Conservation (phyloP, 768 basidiomycete genomes). For the Fomitopsis serialis region DNA sequence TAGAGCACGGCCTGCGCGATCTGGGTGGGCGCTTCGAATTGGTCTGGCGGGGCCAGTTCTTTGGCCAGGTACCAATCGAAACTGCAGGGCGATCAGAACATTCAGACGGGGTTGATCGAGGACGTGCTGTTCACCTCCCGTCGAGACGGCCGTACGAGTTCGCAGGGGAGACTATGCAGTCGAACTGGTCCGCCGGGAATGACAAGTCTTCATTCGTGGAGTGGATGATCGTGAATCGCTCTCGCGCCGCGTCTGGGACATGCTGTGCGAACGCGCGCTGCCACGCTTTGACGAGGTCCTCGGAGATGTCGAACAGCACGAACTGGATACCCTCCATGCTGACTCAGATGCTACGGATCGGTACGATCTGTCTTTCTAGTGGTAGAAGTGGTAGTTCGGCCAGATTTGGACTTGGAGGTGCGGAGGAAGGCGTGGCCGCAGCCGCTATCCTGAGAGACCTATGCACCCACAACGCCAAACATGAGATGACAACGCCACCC, state of each 20-base stretch:
- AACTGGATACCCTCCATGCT: not conserved
- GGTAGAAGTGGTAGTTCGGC: too few relatives aligned
- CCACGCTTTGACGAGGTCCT: not conserved
- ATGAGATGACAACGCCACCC: not conserved
- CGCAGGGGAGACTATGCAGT: constrained; percentile 25
- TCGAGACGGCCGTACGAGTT: constrained; percentile 25
- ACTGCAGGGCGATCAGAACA: not conserved
- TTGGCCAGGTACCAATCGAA: not conserved
- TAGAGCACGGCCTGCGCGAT: constrained; percentile 8
- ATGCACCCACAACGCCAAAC: not conserved
- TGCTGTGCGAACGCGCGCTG: not conserved
- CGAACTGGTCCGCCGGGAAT: constrained; percentile 2
- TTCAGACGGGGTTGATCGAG: not conserved
- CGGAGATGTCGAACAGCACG: not conserved
- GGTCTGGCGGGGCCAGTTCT: not conserved
- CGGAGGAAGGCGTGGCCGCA: too few relatives aligned
- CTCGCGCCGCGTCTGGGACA: not conserved
- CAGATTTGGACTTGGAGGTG: too few relatives aligned
- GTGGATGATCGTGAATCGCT: constrained; percentile 2
- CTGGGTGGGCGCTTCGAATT: constrained; percentile 2
- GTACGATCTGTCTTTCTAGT: too few relatives aligned
- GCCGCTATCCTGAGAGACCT: not conserved
- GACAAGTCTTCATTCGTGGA: not conserved
- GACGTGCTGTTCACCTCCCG: constrained; percentile 22
- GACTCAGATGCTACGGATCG: too few relatives aligned